These are phyloP conservation scores for Stipa capillata DNA, from an alignment of 176 grass and related monocot species.

Conservation along the genomic window DNA sequence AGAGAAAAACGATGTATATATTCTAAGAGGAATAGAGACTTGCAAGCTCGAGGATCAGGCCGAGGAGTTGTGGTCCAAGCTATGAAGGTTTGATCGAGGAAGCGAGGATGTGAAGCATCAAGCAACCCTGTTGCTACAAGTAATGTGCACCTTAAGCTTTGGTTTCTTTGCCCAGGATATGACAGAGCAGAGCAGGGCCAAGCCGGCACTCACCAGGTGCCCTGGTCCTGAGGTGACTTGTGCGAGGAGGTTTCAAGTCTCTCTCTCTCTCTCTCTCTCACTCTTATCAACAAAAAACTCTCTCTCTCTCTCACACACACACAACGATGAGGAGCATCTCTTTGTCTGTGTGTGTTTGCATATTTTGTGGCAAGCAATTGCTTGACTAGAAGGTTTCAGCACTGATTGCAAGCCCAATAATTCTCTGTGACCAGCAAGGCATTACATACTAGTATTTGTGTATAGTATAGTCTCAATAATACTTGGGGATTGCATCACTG, in stretches of 20 bases:
- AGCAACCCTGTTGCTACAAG: background rate
- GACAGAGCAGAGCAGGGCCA: background rate
- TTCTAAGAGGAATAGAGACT: background rate
- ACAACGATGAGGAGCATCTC: too few species aligned
- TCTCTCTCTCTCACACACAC: too few species aligned
- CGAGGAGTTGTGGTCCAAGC: background rate
- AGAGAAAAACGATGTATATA: background rate
- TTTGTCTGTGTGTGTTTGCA: too few species aligned
- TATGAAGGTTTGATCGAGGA: background rate
- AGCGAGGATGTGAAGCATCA: background rate
- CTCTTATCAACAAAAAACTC: too few species aligned
- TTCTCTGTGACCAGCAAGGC: background rate
- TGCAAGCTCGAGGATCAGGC: background rate
- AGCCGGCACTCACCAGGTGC: background rate
- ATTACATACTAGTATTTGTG: background rate
- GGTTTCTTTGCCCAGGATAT: background rate
- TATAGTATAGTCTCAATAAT: background rate
- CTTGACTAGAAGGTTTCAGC: constrained; percentile 26
- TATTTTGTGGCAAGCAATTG: constrained; percentile 29
- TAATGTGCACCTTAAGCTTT: background rate
- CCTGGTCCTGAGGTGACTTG: background rate
- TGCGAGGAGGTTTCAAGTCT: background rate
- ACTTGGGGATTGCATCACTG: background rate
- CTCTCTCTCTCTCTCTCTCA: background rate
- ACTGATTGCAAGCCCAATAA: constrained; percentile 4